Evolutionary conservation across 2,329 filamentous ascomycete genomes (phyloP).

Genomic region (Sclerotinia glacialis): DNA sequence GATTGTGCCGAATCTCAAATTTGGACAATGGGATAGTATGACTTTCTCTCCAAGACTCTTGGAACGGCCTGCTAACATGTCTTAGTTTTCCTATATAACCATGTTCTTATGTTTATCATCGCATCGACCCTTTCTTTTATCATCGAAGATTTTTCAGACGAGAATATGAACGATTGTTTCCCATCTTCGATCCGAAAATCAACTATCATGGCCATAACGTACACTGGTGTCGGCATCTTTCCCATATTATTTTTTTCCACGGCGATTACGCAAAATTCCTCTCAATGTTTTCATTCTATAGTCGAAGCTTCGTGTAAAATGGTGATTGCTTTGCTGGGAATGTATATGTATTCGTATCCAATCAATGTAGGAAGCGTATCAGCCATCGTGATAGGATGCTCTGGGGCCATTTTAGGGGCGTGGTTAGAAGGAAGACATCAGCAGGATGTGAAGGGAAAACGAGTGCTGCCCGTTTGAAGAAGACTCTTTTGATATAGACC

Average conservation of each 20-base stretch:
- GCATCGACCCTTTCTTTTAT: not conserved
- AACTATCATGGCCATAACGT: conserved; percentile 16
- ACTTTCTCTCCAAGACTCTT: not conserved
- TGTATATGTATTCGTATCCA: conserved; percentile 11
- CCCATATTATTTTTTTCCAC: conserved; percentile 9
- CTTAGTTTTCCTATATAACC: conserved; percentile 21
- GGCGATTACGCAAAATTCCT: conserved; percentile 6
- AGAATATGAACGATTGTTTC: conserved; percentile 22
- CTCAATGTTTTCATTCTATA: not conserved
- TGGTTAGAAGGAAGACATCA: conserved; percentile 12
- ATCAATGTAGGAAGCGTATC: not conserved
- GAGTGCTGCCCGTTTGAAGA: conserved; percentile 1
- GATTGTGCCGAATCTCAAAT: conserved; percentile 14
- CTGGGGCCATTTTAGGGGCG: conserved; percentile 1
- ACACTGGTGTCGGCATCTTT: conserved; percentile 10
- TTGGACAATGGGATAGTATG: conserved; percentile 21
- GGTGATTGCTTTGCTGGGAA: conserved; percentile 11
- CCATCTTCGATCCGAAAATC: not conserved
- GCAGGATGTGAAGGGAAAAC: conserved; percentile 8
- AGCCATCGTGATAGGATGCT: conserved; percentile 14
- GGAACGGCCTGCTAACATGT: not conserved
- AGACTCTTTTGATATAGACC: not conserved
- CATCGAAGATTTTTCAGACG: conserved; percentile 20
- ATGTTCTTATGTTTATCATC: conserved; percentile 12
- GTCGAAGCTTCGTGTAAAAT: conserved; percentile 14